Percentiles rank a stretch among this genome's conserved stretches.
Conservation (phyloP, 148 eudicot genomes). For the Cornus controversa region DNA sequence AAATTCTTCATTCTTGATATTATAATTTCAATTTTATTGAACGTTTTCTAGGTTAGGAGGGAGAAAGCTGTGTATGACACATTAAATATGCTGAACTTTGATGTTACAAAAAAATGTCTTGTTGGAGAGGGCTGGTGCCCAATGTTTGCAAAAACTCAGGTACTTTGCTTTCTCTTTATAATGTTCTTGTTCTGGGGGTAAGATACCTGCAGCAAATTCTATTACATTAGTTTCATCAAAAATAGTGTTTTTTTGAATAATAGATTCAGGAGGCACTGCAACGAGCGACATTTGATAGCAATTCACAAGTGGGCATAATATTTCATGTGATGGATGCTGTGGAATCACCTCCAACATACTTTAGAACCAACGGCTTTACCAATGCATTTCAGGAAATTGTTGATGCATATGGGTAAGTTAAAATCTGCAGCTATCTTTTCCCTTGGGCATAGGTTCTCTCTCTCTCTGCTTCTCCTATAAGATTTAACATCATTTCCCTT, state of each 20-base stretch:
- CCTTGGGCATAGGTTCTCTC: not conserved
- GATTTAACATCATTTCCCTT: not conserved
- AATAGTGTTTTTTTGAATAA: conserved; percentile 7
- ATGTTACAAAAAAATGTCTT: conserved; percentile 97
- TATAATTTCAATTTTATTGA: conserved; percentile 5
- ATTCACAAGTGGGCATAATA: conserved; percentile 92
- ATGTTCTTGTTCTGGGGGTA: not conserved
- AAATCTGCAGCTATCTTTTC: not conserved
- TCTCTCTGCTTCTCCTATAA: not conserved
- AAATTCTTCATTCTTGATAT: not conserved
- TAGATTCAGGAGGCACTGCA: conserved; percentile 94
- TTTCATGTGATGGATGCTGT: conserved; percentile 84
- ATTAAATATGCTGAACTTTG: conserved; percentile 96
- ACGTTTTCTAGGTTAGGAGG: conserved; percentile 76
- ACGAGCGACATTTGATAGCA: conserved; percentile 95
- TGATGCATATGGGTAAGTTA: conserved; percentile 96
- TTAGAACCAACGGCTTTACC: conserved; percentile 85
- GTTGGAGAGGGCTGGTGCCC: conserved; percentile 99
- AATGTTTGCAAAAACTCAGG: conserved; percentile 81
- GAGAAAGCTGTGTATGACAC: conserved; percentile 98
- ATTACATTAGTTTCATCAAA: conserved; percentile 5
- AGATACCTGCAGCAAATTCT: conserved; percentile 1
- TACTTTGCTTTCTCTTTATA: conserved; percentile 18
- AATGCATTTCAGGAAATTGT: conserved; percentile 96
- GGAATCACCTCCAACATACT: conserved; percentile 95